phyloP scores from a whole-genome alignment of 2,329 filamentous ascomycete species.

The Aspergillaceae sp. region DNA sequence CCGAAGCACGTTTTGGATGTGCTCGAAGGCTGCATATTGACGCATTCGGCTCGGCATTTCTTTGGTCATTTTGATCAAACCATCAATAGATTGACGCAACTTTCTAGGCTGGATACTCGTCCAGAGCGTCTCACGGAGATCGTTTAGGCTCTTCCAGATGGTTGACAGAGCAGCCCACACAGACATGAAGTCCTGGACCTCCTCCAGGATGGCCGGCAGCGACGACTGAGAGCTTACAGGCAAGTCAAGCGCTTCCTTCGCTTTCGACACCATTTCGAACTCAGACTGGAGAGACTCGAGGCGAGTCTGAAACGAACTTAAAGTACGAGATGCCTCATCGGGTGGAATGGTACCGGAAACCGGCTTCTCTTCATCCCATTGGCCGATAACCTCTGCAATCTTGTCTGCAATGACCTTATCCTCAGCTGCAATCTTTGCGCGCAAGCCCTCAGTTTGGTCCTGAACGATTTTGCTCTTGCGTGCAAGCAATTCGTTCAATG shows the following conservation, averaged over 20 bases:
- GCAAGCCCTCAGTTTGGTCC: constrained; percentile 89
- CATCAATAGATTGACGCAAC: constrained; percentile 78
- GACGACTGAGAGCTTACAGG: constrained; percentile 69
- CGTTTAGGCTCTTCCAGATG: constrained; percentile 93
- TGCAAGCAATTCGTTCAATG: constrained; percentile 80
- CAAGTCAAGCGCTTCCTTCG: constrained; percentile 91
- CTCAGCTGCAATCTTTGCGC: constrained; percentile 89
- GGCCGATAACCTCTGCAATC: constrained; percentile 70
- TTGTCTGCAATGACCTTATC: constrained; percentile 85
- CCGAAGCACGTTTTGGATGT: constrained; percentile 84
- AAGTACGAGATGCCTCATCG: constrained; percentile 72
- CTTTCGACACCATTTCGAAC: constrained; percentile 86
- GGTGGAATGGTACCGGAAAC: constrained; percentile 91
- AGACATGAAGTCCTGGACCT: constrained; percentile 97
- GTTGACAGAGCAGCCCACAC: constrained; percentile 94
- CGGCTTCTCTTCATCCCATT: constrained; percentile 96
- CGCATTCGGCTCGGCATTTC: constrained; percentile 99
- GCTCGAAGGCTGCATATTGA: constrained; percentile 98
- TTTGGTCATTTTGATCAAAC: constrained; percentile 93
- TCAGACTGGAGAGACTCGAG: constrained; percentile 81
- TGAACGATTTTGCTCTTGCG: constrained; percentile 93
- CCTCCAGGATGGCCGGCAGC: constrained; percentile 80
- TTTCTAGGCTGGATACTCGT: constrained; percentile 92
- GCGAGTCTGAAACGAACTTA: constrained; percentile 72
- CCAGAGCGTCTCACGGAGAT: constrained; percentile 87